Evolutionary conservation across 1,139 yeast genomes (phyloP).

Genomic region (Yamadazyma sp.): DNA sequence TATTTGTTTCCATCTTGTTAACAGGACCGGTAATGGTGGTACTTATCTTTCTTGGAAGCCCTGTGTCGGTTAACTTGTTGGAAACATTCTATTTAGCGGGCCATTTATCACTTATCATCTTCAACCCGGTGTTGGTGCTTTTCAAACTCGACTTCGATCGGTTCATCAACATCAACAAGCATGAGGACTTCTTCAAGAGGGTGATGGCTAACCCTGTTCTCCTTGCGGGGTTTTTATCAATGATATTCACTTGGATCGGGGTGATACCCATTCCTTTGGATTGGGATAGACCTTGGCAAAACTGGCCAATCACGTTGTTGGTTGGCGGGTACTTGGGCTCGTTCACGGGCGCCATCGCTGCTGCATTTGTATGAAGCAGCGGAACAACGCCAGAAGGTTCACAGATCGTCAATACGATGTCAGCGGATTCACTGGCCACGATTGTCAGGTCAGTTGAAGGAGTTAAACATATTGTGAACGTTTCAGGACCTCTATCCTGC

Average conservation of each 20-base stretch:
- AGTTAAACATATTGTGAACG: too few species aligned
- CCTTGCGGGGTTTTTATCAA: conserved; percentile 46
- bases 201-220: conserved; percentile 39
- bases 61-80: conserved; percentile 53
- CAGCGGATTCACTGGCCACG: too few species aligned
- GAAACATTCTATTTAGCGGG: conserved; percentile 66
- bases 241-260: conserved; percentile 88
- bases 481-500: too few species aligned
- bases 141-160: conserved; percentile 54
- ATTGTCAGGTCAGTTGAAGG: too few species aligned
- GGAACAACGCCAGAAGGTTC: too few species aligned
- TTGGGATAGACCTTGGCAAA: conserved; percentile 98
- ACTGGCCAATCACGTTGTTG: conserved; percentile 90
- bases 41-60: conserved; percentile 83
- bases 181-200: conserved; percentile 22
- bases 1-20: conserved; percentile 43
- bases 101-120: conserved; percentile 62
- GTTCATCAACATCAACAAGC: conserved; percentile 23
- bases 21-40: conserved; percentile 53
- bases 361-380: too few species aligned
- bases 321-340: conserved; percentile 80
- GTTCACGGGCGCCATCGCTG: conserved; percentile 48
- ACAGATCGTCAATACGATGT: too few species aligned
- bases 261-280: conserved; percentile 93
- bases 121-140: conserved; percentile 63